Conservation (phyloP, 2,329 filamentous ascomycete genomes). For the Paraphoma sp. region DNA sequence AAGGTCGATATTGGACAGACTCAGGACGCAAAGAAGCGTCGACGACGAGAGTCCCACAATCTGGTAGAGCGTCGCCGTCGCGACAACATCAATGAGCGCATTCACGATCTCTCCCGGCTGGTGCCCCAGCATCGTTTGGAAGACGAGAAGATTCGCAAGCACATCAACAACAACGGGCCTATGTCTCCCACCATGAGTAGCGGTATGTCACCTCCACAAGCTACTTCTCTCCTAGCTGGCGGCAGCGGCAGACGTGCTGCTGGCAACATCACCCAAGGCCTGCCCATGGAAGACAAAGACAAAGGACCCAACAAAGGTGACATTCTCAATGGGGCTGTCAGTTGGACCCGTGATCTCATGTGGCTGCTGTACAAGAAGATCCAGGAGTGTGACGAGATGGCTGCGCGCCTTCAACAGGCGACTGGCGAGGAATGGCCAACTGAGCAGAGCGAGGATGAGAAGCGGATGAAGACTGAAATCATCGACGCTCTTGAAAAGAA, state of each 20-base stretch:
- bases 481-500: conserved; percentile 86
- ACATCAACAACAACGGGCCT: conserved; percentile 89
- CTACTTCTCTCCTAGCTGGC: conserved; percentile 86
- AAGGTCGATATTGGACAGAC: conserved; percentile 77
- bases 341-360: conserved; percentile 97
- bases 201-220: conserved; percentile 72
- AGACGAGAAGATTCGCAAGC: conserved; percentile 95
- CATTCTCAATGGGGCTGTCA: conserved; percentile 94
- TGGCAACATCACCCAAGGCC: conserved; percentile 86
- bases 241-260: conserved; percentile 82
- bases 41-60: conserved; percentile 93
- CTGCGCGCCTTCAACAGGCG: conserved; percentile 65
- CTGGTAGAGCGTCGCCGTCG: conserved; percentile 91
- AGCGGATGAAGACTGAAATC: conserved; percentile 92
- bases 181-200: conserved; percentile 81
- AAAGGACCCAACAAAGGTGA: conserved; percentile 99
- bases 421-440: conserved; percentile 43
- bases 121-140: conserved; percentile 92
- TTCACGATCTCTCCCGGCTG: conserved; percentile 92
- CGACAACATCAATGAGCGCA: conserved; percentile 98
- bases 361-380: conserved; percentile 93
- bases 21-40: conserved; percentile 91
- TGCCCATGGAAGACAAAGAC: conserved; percentile 96
- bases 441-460: conserved; percentile 81
- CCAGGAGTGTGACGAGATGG: conserved; percentile 85